A percentile compares a stretch with the other conserved stretches of the same genome.
Conservation (phyloP, 805 yeast species). For the Saturnispora saitoi region DNA sequence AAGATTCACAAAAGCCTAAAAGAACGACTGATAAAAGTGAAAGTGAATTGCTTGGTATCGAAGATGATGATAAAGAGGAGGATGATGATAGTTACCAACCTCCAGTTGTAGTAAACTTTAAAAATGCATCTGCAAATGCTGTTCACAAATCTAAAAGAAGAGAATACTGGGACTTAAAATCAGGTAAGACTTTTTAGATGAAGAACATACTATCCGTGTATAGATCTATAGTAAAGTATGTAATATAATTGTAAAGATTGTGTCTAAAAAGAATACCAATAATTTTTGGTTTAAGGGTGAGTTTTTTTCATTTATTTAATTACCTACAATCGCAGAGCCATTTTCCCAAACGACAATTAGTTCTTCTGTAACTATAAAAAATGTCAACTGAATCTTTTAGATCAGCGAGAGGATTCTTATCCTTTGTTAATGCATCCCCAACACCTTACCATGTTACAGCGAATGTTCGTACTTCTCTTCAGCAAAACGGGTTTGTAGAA, state of each 20-base stretch:
- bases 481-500: conserved; percentile 60
- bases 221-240: neutral
- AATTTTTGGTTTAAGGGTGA: too few relatives aligned
- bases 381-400: conserved; percentile 20
- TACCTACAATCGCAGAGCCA: neutral
- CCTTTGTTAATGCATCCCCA: conserved; percentile 77
- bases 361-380: neutral
- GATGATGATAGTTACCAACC: conserved; percentile 1
- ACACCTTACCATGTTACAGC: conserved; percentile 92
- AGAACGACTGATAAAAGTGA: conserved; percentile 10
- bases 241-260: neutral
- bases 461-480: conserved; percentile 47
- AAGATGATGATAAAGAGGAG: conserved; percentile 9
- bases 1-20: conserved; percentile 11
- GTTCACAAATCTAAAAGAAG: conserved; percentile 63
- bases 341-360: neutral
- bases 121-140: conserved; percentile 53
- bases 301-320: too few relatives aligned
- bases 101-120: neutral
- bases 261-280: too few relatives aligned
- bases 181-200: conserved; percentile 32
- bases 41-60: conserved; percentile 22
- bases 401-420: conserved; percentile 54
- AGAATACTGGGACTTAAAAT: conserved; percentile 47
- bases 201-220: neutral